These are phyloP conservation scores for Sclerotinia borealis DNA, from an alignment of 2,329 filamentous ascomycete genomes.

Conservation along the genomic window DNA sequence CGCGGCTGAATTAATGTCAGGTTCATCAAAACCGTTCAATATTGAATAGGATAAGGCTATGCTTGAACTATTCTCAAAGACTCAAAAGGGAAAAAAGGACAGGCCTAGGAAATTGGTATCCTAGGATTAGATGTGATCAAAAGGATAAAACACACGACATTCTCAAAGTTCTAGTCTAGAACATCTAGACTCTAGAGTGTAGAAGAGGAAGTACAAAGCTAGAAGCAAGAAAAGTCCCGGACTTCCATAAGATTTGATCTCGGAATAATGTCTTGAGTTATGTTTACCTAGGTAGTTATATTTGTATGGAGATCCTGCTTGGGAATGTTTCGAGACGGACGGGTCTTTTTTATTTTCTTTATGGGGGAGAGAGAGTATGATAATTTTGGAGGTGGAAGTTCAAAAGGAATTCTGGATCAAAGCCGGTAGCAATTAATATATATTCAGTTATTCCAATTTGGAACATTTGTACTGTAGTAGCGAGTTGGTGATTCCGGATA, in stretches of 20 bases:
- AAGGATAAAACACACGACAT: not conserved
- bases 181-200: too few relatives aligned
- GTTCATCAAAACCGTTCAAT: not conserved
- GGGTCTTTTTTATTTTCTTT: not conserved
- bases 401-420: not conserved
- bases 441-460: not conserved
- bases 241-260: not conserved
- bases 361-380: not conserved
- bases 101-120: constrained; percentile 7
- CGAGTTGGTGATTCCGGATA: not conserved
- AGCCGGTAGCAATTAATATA: too few relatives aligned
- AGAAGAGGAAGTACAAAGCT: not conserved
- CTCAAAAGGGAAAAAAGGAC: not conserved
- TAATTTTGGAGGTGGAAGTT: not conserved
- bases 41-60: not conserved
- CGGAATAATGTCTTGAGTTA: not conserved
- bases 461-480: not conserved
- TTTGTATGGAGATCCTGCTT: not conserved
- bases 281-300: not conserved
- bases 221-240: not conserved
- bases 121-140: not conserved
- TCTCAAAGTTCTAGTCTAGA: constrained; percentile 4
- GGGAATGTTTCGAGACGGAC: not conserved
- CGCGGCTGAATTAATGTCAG: not conserved
- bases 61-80: not conserved